These are phyloP conservation scores for Tremella fuciformis DNA, from an alignment of 768 basidiomycete genomes.

Conservation along the genomic window DNA sequence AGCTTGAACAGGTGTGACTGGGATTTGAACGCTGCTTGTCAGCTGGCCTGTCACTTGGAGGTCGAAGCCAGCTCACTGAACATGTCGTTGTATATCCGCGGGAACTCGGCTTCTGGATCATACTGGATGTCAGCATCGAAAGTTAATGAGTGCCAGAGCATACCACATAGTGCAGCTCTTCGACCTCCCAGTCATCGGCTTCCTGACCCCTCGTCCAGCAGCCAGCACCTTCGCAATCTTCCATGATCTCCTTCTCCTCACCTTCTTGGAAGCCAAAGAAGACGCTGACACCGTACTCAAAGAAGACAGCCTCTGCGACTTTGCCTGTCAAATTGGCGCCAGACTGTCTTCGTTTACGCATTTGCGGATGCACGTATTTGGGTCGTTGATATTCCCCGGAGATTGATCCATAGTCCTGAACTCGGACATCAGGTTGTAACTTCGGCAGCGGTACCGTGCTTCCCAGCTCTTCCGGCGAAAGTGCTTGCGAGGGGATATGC, in stretches of 20 bases:
- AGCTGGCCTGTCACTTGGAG: neutral
- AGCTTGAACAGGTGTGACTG: constrained; percentile 64
- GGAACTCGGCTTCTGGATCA: constrained; percentile 76
- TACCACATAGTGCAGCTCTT: constrained; percentile 86
- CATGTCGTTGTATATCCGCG: constrained; percentile 92
- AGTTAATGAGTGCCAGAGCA: constrained; percentile 36
- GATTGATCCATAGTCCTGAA: neutral
- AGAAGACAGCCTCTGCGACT: constrained; percentile 54
- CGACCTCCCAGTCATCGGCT: constrained; percentile 82
- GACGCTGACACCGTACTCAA: constrained; percentile 76
- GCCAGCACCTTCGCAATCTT: constrained; percentile 73
- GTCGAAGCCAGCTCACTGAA: constrained; percentile 65
- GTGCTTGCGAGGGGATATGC: constrained; percentile 37
- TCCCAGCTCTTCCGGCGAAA: constrained; percentile 30
- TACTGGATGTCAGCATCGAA: constrained; percentile 57
- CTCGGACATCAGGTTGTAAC: neutral
- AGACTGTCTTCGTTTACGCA: neutral
- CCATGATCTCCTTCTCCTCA: constrained; percentile 77
- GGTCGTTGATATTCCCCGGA: constrained; percentile 2
- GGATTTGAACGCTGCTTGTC: constrained; percentile 73
- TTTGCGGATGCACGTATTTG: constrained; percentile 1
- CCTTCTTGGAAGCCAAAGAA: constrained; percentile 81
- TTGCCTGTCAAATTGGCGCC: neutral
- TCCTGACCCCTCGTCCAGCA: constrained; percentile 62
- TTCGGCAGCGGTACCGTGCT: neutral